Evolutionary conservation across 148 eudicot genomes (phyloP).

Genomic region (Amaranthus hypochondriacus): DNA sequence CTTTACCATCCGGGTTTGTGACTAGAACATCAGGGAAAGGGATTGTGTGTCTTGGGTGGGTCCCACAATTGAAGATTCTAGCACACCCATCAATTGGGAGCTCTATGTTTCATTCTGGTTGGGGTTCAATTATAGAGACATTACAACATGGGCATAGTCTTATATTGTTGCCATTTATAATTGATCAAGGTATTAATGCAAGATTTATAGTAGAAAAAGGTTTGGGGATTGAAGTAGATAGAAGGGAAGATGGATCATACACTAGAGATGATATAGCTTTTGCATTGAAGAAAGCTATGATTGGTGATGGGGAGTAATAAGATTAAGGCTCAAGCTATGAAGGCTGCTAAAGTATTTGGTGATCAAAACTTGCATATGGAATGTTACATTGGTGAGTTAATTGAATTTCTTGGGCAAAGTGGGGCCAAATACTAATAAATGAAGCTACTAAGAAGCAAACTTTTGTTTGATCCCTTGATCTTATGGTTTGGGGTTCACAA

Average conservation of each 20-base stretch:
- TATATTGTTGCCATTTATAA: constrained; percentile 31
- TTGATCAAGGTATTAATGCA: constrained; percentile 37
- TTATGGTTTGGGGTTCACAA: no score
- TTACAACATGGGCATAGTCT: constrained; percentile 33
- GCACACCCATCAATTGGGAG: constrained; percentile 41
- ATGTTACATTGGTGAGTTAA: constrained; percentile 6
- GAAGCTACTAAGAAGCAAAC: no score
- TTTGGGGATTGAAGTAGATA: constrained; percentile 35
- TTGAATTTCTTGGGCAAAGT: constrained; percentile 7
- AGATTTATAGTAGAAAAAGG: constrained; percentile 37
- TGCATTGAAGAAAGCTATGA: constrained; percentile 31
- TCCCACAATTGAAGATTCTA: constrained; percentile 35
- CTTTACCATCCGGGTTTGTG: constrained; percentile 13
- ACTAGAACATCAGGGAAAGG: constrained; percentile 15
- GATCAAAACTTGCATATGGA: constrained; percentile 24
- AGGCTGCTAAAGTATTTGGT: constrained; percentile 21
- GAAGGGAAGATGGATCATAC: constrained; percentile 42
- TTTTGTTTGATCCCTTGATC: no score
- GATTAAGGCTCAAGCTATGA: constrained; percentile 15
- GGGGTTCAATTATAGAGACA: constrained; percentile 38
- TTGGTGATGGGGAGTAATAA: constrained; percentile 29
- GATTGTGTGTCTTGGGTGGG: constrained; percentile 35
- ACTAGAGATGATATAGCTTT: constrained; percentile 30
- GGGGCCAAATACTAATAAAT: no score
- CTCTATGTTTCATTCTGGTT: constrained; percentile 36